phyloP scores from a whole-genome alignment of 2,329 filamentous ascomycete genomes.

The Ascochyta clinopodiicola region DNA sequence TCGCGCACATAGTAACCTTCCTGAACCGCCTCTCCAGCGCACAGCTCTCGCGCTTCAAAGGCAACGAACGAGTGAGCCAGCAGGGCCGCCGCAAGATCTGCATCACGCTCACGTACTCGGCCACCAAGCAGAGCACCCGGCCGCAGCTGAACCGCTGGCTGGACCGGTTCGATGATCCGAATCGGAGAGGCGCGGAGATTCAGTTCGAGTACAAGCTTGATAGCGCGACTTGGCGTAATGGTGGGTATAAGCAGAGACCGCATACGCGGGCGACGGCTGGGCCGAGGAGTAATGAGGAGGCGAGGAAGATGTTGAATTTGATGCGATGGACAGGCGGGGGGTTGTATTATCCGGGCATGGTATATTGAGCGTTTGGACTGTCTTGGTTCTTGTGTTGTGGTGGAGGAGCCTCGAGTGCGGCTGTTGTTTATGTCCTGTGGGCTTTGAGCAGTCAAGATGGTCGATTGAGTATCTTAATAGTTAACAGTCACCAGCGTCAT shows the following conservation, averaged over 20 bases:
- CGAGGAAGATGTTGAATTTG: neutral
- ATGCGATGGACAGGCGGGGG: neutral
- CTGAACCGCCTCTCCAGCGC: constrained; percentile 22
- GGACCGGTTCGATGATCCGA: constrained; percentile 14
- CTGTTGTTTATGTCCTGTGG: neutral
- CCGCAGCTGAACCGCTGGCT: constrained; percentile 20
- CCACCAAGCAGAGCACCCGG: constrained; percentile 10
- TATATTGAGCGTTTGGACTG: neutral
- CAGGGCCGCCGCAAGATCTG: neutral
- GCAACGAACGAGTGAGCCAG: neutral
- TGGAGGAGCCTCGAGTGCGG: neutral
- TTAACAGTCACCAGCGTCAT: too few relatives aligned
- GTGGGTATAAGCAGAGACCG: constrained; percentile 5
- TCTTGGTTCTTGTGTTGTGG: neutral
- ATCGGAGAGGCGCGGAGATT: constrained; percentile 14
- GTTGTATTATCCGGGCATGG: neutral
- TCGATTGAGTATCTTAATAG: too few relatives aligned
- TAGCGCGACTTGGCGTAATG: neutral
- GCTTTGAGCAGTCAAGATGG: too few relatives aligned
- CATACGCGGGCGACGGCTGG: neutral
- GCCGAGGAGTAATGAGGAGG: neutral
- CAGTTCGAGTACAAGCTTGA: constrained; percentile 11
- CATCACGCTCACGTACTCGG: constrained; percentile 12
- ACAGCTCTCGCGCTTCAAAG: constrained; percentile 7
- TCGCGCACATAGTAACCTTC: constrained; percentile 25